Conservation (phyloP, 2,329 filamentous ascomycete species). For the Septoria petroselini region DNA sequence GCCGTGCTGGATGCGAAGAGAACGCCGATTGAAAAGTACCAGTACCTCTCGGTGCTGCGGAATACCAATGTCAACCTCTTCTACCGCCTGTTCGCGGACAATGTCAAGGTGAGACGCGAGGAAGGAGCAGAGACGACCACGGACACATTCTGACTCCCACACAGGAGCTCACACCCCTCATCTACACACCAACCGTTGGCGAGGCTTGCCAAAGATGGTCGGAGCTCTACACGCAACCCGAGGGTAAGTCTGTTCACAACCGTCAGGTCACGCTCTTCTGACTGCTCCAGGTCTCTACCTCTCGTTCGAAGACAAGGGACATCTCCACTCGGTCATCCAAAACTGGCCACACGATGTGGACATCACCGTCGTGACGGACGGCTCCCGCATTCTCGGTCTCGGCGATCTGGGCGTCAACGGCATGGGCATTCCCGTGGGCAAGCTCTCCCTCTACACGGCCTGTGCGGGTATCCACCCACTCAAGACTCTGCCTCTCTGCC, state of each 20-base stretch:
- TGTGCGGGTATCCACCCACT: conserved; percentile 90
- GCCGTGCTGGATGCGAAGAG: conserved; percentile 68
- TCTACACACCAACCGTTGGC: conserved; percentile 88
- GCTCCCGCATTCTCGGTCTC: conserved; percentile 85
- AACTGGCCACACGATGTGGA: conserved; percentile 96
- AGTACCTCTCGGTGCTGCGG: conserved; percentile 75
- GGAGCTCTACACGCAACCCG: conserved; percentile 89
- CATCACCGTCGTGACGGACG: conserved; percentile 95
- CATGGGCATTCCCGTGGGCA: conserved; percentile 96
- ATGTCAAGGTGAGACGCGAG: conserved; percentile 52
- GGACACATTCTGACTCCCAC: conserved; percentile 5
- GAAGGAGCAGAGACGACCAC: neutral
- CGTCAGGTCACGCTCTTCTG: neutral
- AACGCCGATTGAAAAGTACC: conserved; percentile 75
- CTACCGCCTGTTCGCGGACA: conserved; percentile 75
- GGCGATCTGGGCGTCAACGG: conserved; percentile 96
- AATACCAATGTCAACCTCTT: conserved; percentile 75
- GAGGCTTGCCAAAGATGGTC: conserved; percentile 97
- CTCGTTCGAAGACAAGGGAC: conserved; percentile 89
- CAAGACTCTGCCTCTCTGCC: conserved; percentile 59
- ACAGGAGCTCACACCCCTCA: conserved; percentile 74
- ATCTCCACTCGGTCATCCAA: conserved; percentile 79
- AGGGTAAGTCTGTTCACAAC: conserved; percentile 55
- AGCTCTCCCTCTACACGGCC: conserved; percentile 89
- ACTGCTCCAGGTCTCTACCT: conserved; percentile 70